A percentile compares a stretch with the other conserved stretches of the same genome.
phyloP scores from a whole-genome alignment of 495 filamentous ascomycete genomes.

The Choiromyces venosus region DNA sequence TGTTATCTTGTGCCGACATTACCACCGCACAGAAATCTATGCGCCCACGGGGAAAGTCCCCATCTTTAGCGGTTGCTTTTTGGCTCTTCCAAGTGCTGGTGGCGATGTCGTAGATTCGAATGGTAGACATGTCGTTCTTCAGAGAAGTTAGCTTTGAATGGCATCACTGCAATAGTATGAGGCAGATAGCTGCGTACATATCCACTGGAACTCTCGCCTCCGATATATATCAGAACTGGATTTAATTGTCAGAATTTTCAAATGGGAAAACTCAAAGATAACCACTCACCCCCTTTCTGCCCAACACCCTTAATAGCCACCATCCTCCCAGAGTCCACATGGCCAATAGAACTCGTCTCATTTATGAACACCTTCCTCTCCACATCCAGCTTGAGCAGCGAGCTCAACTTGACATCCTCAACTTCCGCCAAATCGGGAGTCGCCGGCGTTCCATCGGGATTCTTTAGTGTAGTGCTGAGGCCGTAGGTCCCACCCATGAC shows the following conservation, averaged over 20 bases:
- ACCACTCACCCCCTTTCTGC: not conserved
- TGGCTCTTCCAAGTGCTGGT: conserved; percentile 56
- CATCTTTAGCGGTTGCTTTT: conserved; percentile 45
- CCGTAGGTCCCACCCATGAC: not conserved
- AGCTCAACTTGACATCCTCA: not conserved
- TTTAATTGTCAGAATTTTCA: not conserved
- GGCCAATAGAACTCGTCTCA: not conserved
- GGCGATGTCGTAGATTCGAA: conserved; percentile 61
- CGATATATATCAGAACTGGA: not conserved
- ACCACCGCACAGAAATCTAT: conserved; percentile 61
- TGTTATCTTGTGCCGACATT: conserved; percentile 54
- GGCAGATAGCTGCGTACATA: too few relatives aligned
- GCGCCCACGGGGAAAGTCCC: conserved; percentile 48
- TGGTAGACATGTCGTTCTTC: conserved; percentile 52
- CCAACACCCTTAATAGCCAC: not conserved
- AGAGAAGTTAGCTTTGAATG: not conserved
- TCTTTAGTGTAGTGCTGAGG: too few relatives aligned
- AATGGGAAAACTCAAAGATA: not conserved
- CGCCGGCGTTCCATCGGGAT: too few relatives aligned
- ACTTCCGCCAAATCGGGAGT: too few relatives aligned
- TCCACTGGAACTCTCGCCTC: too few relatives aligned
- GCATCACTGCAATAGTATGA: too few relatives aligned
- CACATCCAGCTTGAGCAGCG: not conserved
- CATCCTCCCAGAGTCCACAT: not conserved
- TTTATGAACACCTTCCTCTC: not conserved